A percentile compares a stretch with the other conserved stretches of the same genome.
phyloP scores from a whole-genome alignment of 1,139 yeast species.

The Candida sojae region DNA sequence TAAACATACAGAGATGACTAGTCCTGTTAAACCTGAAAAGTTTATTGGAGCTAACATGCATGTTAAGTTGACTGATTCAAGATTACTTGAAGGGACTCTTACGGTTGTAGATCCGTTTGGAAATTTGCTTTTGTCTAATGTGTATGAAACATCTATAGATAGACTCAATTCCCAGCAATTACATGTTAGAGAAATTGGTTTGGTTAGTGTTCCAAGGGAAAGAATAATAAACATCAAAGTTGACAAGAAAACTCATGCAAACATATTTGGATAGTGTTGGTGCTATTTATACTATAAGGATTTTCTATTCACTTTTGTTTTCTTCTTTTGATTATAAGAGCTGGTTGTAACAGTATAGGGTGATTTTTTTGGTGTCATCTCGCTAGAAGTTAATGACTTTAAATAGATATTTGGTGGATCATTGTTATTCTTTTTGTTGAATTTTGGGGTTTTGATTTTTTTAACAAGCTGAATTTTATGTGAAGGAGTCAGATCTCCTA shows the following conservation, averaged over 20 bases:
- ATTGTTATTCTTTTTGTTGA: background rate
- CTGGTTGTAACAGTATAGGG: background rate
- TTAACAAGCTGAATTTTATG: constrained; percentile 3
- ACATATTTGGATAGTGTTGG: constrained; percentile 10
- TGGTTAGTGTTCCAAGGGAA: constrained; percentile 47
- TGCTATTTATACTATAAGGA: background rate
- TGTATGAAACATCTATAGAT: constrained; percentile 35
- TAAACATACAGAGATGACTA: background rate
- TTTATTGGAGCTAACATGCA: constrained; percentile 37
- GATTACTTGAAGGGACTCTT: constrained; percentile 40
- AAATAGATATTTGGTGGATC: background rate
- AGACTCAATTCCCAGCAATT: constrained; percentile 20
- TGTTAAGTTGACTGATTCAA: constrained; percentile 30
- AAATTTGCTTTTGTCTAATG: constrained; percentile 39
- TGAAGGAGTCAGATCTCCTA: background rate
- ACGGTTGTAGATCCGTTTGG: constrained; percentile 52
- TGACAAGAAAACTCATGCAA: constrained; percentile 22
- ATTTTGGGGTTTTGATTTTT: constrained; percentile 1
- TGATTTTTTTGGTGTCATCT: background rate
- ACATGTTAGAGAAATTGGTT: constrained; percentile 41
- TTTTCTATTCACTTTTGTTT: constrained; percentile 1
- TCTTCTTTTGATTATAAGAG: background rate
- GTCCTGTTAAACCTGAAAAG: constrained; percentile 20
- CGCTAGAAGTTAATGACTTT: background rate
- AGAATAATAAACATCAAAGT: constrained; percentile 28